phyloP scores from a whole-genome alignment of 441 rosid genomes.

The Aleurites moluccanus region DNA sequence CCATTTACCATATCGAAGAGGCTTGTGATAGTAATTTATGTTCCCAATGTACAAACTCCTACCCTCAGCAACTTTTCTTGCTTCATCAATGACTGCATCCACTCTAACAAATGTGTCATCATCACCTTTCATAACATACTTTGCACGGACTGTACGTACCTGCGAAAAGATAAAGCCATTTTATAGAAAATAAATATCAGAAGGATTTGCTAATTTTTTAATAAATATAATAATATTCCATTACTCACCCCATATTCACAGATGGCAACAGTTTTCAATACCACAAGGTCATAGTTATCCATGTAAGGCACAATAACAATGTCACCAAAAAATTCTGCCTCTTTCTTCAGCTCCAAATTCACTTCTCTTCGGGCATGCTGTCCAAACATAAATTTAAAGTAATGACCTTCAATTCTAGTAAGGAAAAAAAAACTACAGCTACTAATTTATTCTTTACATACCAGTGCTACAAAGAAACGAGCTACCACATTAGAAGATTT shows the following conservation, averaged over 20 bases:
- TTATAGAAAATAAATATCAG: conserved; percentile 8
- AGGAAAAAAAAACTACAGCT: neutral
- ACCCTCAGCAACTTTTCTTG: conserved; percentile 53
- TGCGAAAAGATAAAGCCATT: conserved; percentile 31
- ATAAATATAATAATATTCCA: conserved; percentile 9
- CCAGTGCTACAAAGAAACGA: conserved; percentile 88
- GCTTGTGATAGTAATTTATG: conserved; percentile 80
- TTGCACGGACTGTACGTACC: conserved; percentile 58
- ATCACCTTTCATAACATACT: conserved; percentile 83
- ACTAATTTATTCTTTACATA: conserved; percentile 30
- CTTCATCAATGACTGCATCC: conserved; percentile 62
- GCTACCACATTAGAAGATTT: conserved; percentile 82
- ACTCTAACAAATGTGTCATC: conserved; percentile 86
- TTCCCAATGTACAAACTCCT: conserved; percentile 80
- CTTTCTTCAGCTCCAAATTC: conserved; percentile 78
- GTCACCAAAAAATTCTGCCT: conserved; percentile 90
- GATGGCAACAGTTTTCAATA: conserved; percentile 86
- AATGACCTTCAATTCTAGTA: conserved; percentile 6
- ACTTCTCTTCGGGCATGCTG: conserved; percentile 83
- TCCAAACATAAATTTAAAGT: conserved; percentile 21
- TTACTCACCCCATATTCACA: conserved; percentile 83
- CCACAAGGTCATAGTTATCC: conserved; percentile 92
- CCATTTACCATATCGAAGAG: conserved; percentile 88
- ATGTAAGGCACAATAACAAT: conserved; percentile 84
- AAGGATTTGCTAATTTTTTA: neutral